These are phyloP conservation scores for Fusarium stilboides DNA, from an alignment of 2,329 filamentous ascomycete genomes.

Conservation along the genomic window DNA sequence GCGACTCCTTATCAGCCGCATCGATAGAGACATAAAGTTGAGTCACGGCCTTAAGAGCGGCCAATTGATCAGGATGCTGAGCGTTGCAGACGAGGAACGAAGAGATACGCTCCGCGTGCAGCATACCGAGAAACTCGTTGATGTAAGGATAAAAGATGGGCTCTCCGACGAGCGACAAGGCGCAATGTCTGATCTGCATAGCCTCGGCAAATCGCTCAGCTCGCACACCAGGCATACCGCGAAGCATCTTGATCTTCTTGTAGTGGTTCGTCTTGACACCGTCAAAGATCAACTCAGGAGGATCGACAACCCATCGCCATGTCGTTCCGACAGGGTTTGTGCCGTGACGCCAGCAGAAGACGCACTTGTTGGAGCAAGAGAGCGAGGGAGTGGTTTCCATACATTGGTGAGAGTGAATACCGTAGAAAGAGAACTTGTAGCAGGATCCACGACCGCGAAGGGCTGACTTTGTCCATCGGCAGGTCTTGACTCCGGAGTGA, in stretches of 20 bases:
- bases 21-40: constrained; percentile 98
- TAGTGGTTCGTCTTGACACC: constrained; percentile 95
- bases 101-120: constrained; percentile 89
- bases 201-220: constrained; percentile 94
- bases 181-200: constrained; percentile 93
- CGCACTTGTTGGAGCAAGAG: constrained; percentile 97
- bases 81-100: constrained; percentile 98
- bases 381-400: constrained; percentile 98
- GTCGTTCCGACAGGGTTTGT: constrained; percentile 97
- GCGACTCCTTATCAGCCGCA: constrained; percentile 88
- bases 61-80: constrained; percentile 93
- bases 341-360: constrained; percentile 98
- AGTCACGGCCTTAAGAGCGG: constrained; percentile 85
- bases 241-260: constrained; percentile 97
- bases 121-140: constrained; percentile 88
- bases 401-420: constrained; percentile 95
- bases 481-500: constrained; percentile 97
- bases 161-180: constrained; percentile 91
- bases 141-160: constrained; percentile 99
- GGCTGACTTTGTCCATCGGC: constrained; percentile 98
- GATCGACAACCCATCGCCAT: constrained; percentile 96
- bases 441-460: constrained; percentile 93
- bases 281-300: constrained; percentile 88
- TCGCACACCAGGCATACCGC: constrained; percentile 91
- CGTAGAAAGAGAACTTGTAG: constrained; percentile 98